Evolutionary conservation across 2,329 filamentous ascomycete species (phyloP), one percentile per base, ranked within the genome.

Genomic region (Calycina marina): DNA sequence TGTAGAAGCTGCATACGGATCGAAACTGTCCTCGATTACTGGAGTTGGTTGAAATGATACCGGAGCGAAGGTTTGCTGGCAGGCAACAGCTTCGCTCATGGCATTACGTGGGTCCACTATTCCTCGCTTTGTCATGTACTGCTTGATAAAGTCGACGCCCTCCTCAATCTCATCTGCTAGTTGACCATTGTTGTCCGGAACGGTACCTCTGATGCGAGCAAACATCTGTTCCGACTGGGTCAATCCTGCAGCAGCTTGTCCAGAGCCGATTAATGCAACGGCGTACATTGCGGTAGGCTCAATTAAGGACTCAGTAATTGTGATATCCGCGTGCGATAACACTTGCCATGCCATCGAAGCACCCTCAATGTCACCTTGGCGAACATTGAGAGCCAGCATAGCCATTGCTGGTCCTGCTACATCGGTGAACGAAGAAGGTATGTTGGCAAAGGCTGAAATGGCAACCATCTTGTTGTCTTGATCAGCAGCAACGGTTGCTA

Each of bases 241-340:
- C 37, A 96, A 58, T 30, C 79, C 90, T 50, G 88, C 82, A n/a
- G 77, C 73, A 30, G 86, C 70, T 48, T 85, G 77, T 25, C 85
- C 84, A 40, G 81, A 83, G 33, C 82, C 80, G 51, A 96, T 79
- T 55, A 96, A 65, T 29, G 85, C 83, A 36, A 93, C 73, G 10
- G 81, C 74, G 49, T 88, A 93, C 84, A 94, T 93, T 36, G 82
- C 72, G 9, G 84, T 79, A 14, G 85, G 81, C 59, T 93, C 85
- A 40, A 93, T 79, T 55, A 92, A 77, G 18, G 73, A 62, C 33
- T 66, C 54, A 9, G 69, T 67, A 18, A 72, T 66, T 31, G 66
- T 61, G 48, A 72, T 64, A 37, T 73, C 67, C 2, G 74, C 66
- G 24, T 62, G 67, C 41, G 67, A 72, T 33, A 94, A 62, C 35